Percentiles rank a stretch among this genome's conserved stretches.
Conservation (phyloP, 139 green algal genomes). For the Chlorella sp. region DNA sequence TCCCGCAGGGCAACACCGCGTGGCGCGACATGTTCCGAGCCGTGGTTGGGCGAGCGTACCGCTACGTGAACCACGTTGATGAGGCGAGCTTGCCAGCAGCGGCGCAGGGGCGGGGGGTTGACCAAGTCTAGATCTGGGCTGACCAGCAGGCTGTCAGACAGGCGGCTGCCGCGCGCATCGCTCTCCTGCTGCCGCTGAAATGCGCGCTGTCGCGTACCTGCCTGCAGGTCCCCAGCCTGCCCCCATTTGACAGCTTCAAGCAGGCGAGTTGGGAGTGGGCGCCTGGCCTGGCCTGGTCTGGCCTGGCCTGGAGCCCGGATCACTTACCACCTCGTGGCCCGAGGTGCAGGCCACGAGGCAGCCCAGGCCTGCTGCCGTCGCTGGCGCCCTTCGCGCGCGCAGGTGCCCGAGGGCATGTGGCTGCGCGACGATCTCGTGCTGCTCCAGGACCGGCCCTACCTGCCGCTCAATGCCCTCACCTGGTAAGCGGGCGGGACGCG, state of each 20-base stretch:
- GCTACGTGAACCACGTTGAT: too few species aligned
- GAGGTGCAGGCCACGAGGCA: neutral
- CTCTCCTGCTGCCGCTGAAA: neutral
- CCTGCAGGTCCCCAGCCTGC: neutral
- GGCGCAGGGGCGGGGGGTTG: neutral
- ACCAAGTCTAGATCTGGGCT: too few species aligned
- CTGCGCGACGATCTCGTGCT: constrained; percentile 6
- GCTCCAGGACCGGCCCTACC: constrained; percentile 2
- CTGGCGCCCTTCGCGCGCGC: neutral
- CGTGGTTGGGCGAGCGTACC: neutral
- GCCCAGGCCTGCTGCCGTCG: neutral
- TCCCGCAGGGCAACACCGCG: neutral
- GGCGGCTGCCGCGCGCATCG: too few species aligned
- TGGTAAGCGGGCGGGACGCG: too few species aligned
- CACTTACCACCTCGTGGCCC: too few species aligned
- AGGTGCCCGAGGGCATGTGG: constrained; percentile 11
- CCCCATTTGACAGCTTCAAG: constrained; percentile 5
- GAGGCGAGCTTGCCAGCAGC: neutral
- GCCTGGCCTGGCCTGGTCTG: too few species aligned
- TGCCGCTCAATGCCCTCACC: neutral
- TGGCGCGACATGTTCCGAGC: constrained; percentile 13
- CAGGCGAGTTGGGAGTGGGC: neutral
- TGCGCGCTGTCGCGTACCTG: neutral
- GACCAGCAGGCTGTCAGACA: too few species aligned
- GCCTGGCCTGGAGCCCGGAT: too few species aligned